Evolutionary conservation across 345 rosid genomes (phyloP).

Genomic region (Brassica cretica): DNA sequence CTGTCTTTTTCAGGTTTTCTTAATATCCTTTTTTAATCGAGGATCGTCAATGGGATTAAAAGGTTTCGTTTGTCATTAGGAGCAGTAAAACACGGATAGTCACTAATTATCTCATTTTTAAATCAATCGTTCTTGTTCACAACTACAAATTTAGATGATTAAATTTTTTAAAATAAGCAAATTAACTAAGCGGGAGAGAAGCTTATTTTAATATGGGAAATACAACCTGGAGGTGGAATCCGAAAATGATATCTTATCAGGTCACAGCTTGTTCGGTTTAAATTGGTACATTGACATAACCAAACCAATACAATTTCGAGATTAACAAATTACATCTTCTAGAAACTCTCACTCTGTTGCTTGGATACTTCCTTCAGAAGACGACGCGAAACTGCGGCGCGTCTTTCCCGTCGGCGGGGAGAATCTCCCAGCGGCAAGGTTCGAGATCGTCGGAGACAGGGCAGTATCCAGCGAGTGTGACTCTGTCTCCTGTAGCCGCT

Average conservation of each 20-base stretch:
- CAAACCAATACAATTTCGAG: constrained; percentile 28
- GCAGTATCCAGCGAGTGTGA: constrained; percentile 88
- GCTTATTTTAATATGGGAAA: neutral
- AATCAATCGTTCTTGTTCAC: too few relatives aligned
- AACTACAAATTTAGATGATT: neutral
- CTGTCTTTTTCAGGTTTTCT: neutral
- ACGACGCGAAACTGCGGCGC: constrained; percentile 94
- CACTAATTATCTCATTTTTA: constrained; percentile 3
- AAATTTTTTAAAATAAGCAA: neutral
- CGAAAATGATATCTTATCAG: neutral
- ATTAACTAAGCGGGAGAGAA: neutral
- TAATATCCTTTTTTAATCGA: neutral
- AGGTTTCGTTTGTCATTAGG: constrained; percentile 12
- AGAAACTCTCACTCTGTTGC: neutral
- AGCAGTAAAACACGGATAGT: constrained; percentile 38
- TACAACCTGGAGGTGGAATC: neutral
- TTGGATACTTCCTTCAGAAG: constrained; percentile 45
- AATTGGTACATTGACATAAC: constrained; percentile 13
- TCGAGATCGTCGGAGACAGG: constrained; percentile 93
- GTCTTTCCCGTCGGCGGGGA: constrained; percentile 64
- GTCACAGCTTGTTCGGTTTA: neutral
- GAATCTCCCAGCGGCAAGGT: constrained; percentile 92
- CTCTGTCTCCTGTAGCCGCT: constrained; percentile 67
- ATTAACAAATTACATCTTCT: neutral
- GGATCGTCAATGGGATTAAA: neutral